Base-by-base conservation (phyloP, 495 filamentous ascomycete species). In the Penicillium verhagenii region DNA sequence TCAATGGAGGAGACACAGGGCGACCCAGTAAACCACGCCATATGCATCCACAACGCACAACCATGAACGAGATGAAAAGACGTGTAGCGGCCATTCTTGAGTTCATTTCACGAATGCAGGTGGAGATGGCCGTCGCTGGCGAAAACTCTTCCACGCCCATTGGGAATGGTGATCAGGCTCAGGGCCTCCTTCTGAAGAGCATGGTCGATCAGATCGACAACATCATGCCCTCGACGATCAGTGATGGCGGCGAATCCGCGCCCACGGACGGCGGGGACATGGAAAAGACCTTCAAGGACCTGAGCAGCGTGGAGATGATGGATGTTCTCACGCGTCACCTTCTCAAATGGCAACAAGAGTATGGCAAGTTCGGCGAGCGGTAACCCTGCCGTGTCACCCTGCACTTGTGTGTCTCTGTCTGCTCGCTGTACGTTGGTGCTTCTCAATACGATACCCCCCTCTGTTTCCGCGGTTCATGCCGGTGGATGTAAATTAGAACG, bases 11-110 rank as follows among this genome's bases (percentile, higher is more conserved):
- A 14, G 79, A 81, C 18, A 60, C 72, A 16, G 75, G 74, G 29
- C 83, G 79, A 47, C 71, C 76, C 18, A 86, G 82, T 59, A 90
- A 88, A 66, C 74, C 79, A 11, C 73, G 76, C 20, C 73, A 81
- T 35, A 74, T 80, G 61, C 75, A 83, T 53, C 74, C 78, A 14
- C 74, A 80, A 47, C 75, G 79, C 31, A 84, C 92, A 45, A 93
- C 83, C 24, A 89, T 97, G 85, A 87, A 86, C 53, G 92, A 97
- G 58, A 94, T 97, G 88, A 91, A 90, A 71, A 82, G 89, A 54
- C 83, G 89, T 7, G 92, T 92, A 3, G 83, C 86, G 2, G 86
- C 79, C 13, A 93, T 98, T 50, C 76, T 95, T 14, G 91, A 96
- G 38, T 97, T 89, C 68, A 96, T 98, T 60, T 86, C 89, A 7